These are phyloP conservation scores for Zygosaccharomyces pseudobailii DNA, from an alignment of 1,139 yeast genomes.

Conservation along the genomic window DNA sequence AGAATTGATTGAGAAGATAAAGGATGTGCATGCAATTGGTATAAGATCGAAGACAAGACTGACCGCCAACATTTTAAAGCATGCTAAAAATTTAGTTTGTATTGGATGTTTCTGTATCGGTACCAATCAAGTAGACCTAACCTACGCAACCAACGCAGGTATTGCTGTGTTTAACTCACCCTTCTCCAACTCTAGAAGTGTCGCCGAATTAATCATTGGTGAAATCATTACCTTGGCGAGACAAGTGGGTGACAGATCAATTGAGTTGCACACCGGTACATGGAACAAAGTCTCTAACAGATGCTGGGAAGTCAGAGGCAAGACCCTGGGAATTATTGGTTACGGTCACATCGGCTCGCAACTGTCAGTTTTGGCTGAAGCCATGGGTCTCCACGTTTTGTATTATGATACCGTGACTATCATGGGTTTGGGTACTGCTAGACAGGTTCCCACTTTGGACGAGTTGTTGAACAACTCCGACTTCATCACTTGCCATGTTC, in stretches of 20 bases:
- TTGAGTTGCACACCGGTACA: constrained; percentile 92
- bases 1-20: constrained; percentile 89
- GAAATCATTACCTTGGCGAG: constrained; percentile 92
- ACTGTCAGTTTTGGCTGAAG: constrained; percentile 92
- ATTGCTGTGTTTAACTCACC: constrained; percentile 98
- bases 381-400: constrained; percentile 95
- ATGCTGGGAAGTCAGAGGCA: constrained; percentile 99
- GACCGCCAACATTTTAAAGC: constrained; percentile 69
- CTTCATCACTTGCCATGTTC: constrained; percentile 90
- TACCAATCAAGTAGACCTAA: constrained; percentile 94
- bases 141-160: constrained; percentile 88
- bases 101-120: constrained; percentile 99
- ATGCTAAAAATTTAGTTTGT: constrained; percentile 84
- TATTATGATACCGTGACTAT: constrained; percentile 90
- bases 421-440: constrained; percentile 96
- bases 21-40: constrained; percentile 94
- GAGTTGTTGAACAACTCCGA: constrained; percentile 80
- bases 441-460: constrained; percentile 80
- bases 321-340: constrained; percentile 94
- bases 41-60: constrained; percentile 94
- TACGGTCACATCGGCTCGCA: constrained; percentile 99
- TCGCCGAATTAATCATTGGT: constrained; percentile 95
- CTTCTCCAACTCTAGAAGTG: constrained; percentile 96
- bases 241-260: constrained; percentile 95
- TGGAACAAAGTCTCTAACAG: constrained; percentile 95